Evolutionary conservation across 176 grass and related monocot genomes (phyloP).

Genomic region (Miscanthus lutarioriparius): DNA sequence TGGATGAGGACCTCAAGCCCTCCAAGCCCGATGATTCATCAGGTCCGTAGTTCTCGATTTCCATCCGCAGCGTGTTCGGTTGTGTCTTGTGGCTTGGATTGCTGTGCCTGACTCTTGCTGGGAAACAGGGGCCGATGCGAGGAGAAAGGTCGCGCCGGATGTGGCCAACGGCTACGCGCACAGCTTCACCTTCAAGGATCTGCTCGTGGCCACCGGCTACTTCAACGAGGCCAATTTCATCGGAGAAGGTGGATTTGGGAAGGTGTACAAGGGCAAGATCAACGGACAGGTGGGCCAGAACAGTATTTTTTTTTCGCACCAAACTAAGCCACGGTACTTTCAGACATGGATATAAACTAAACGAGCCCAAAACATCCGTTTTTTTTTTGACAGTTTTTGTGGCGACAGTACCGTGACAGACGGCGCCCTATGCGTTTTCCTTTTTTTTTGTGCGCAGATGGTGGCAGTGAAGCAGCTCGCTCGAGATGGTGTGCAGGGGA

Average conservation of each 20-base stretch:
- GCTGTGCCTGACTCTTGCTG: neutral
- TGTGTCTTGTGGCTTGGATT: neutral
- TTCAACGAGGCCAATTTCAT: constrained; percentile 85
- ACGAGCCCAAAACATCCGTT: no score
- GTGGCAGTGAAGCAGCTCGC: constrained; percentile 93
- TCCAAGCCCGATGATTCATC: constrained; percentile 55
- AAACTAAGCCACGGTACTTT: no score
- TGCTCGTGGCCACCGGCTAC: constrained; percentile 66
- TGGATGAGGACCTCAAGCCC: constrained; percentile 35
- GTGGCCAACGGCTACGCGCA: constrained; percentile 54
- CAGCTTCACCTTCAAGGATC: constrained; percentile 93
- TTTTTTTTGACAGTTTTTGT: no score
- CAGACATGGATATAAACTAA: no score
- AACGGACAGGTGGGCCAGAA: no score
- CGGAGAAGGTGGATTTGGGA: constrained; percentile 87
- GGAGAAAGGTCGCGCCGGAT: constrained; percentile 53
- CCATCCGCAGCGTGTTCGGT: neutral
- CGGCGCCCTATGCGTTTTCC: neutral
- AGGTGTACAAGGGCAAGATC: constrained; percentile 88
- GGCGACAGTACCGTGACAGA: neutral
- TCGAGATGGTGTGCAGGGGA: constrained; percentile 72
- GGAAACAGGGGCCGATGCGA: constrained; percentile 41
- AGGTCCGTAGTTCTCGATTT: constrained; percentile 44
- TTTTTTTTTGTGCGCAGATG: constrained; percentile 39
- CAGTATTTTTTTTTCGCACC: no score